These are phyloP conservation scores for Pleodorina starrii DNA, from an alignment of 139 green algal genomes.

Conservation along the genomic window DNA sequence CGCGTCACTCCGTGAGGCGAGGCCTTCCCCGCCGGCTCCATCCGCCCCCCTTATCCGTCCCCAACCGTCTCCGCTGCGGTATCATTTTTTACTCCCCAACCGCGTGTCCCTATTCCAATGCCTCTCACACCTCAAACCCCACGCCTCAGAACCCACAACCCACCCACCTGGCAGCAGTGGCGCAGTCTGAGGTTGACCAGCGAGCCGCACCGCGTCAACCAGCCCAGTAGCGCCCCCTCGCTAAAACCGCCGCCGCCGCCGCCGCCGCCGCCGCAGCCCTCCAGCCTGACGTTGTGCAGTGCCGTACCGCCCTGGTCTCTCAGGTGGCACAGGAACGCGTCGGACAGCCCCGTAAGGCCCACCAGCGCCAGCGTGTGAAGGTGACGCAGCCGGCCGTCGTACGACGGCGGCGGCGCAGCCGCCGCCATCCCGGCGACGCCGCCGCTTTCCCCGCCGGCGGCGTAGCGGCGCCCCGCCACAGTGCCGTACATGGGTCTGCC, in stretches of 20 bases:
- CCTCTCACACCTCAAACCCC: no score
- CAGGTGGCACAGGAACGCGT: background rate
- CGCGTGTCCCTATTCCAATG: no score
- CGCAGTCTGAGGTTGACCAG: constrained; percentile 37
- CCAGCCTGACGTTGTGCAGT: constrained; percentile 6
- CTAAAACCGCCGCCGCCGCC: background rate
- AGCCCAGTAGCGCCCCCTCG: background rate
- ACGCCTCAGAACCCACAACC: no score
- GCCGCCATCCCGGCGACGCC: background rate
- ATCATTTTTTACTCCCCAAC: no score
- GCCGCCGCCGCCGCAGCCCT: constrained; percentile 10
- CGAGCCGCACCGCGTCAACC: background rate
- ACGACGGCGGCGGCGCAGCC: background rate
- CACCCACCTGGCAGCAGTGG: constrained; percentile 39
- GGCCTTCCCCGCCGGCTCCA: no score
- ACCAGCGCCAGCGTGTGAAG: constrained; percentile 38
- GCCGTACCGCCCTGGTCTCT: background rate
- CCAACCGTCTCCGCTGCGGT: no score
- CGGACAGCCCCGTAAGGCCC: background rate
- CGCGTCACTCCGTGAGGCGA: no score
- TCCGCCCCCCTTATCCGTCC: no score
- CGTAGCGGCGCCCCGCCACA: background rate
- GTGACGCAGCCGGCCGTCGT: background rate
- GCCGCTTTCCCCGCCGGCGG: background rate
- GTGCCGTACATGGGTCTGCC: background rate